These are phyloP conservation scores for Metschnikowia matae DNA, from an alignment of 805 yeast species.

Conservation along the genomic window DNA sequence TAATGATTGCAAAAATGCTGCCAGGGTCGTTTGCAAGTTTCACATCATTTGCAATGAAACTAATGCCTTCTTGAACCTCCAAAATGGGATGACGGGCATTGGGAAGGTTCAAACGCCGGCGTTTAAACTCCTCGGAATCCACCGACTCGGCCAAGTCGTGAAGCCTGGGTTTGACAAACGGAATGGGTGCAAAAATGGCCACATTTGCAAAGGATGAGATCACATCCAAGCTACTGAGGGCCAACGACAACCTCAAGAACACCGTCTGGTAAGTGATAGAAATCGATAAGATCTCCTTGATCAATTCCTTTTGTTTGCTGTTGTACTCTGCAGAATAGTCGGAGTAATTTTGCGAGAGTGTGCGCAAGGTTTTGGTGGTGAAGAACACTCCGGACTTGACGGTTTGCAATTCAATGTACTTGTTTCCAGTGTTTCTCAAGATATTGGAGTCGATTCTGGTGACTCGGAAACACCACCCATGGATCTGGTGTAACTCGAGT, in stretches of 20 bases:
- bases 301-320: constrained; percentile 70
- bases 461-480: constrained; percentile 93
- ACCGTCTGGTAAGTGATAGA: constrained; percentile 79
- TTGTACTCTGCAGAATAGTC: constrained; percentile 66
- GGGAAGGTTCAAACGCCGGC: constrained; percentile 50
- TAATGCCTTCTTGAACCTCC: constrained; percentile 85
- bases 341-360: constrained; percentile 54
- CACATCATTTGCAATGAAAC: constrained; percentile 93
- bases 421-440: constrained; percentile 53
- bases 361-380: constrained; percentile 64
- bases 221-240: constrained; percentile 77
- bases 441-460: constrained; percentile 87
- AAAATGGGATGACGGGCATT: constrained; percentile 94
- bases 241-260: constrained; percentile 59
- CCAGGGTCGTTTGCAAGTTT: constrained; percentile 43
- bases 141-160: constrained; percentile 43
- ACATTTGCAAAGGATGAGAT: constrained; percentile 81
- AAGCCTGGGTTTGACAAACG: constrained; percentile 73
- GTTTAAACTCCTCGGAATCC: constrained; percentile 22
- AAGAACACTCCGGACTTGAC: constrained; percentile 95
- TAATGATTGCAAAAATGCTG: constrained; percentile 74
- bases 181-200: constrained; percentile 70
- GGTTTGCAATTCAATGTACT: constrained; percentile 77
- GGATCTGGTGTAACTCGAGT: constrained; percentile 78
- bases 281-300: constrained; percentile 76